Conservation (phyloP, 1,284 basidiomycete genomes). For the Papiliotrema terrestris region DNA sequence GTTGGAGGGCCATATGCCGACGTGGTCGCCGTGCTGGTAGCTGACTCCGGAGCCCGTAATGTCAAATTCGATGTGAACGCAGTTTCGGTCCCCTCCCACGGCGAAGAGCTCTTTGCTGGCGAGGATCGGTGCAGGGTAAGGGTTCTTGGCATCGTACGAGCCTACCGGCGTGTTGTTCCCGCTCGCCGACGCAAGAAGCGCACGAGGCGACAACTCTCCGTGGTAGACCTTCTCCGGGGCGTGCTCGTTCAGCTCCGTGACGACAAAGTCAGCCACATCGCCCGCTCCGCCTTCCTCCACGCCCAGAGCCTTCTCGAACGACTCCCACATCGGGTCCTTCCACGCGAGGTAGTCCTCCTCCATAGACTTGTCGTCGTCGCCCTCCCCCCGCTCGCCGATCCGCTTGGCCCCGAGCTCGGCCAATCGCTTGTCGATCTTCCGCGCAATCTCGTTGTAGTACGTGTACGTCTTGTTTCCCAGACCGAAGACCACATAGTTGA, state of each 20-base stretch:
- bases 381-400: conserved; percentile 89
- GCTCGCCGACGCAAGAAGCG: conserved; percentile 54
- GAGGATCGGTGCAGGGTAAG: conserved; percentile 79
- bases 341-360: conserved; percentile 99
- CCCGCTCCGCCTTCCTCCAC: conserved; percentile 96
- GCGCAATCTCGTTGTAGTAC: conserved; percentile 88
- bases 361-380: conserved; percentile 99
- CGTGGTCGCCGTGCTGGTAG: conserved; percentile 98
- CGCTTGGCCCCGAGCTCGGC: conserved; percentile 76
- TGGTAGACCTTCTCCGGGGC: conserved; percentile 82
- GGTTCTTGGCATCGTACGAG: conserved; percentile 83
- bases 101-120: conserved; percentile 80
- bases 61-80: conserved; percentile 91
- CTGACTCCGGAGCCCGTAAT: conserved; percentile 92
- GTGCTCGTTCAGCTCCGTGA: conserved; percentile 70
- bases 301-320: conserved; percentile 71
- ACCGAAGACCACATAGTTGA: conserved; percentile 94
- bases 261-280: conserved; percentile 90
- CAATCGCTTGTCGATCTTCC: conserved; percentile 72
- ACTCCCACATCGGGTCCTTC: conserved; percentile 97
- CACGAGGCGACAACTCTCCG: conserved; percentile 85
- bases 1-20: conserved; percentile 96
- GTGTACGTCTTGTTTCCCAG: conserved; percentile 95
- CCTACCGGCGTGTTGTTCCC: conserved; percentile 56
- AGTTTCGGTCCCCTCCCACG: conserved; percentile 73